These are phyloP conservation scores for Fusarium vanettenii DNA, from an alignment of 2,329 filamentous ascomycete genomes.

Conservation along the genomic window DNA sequence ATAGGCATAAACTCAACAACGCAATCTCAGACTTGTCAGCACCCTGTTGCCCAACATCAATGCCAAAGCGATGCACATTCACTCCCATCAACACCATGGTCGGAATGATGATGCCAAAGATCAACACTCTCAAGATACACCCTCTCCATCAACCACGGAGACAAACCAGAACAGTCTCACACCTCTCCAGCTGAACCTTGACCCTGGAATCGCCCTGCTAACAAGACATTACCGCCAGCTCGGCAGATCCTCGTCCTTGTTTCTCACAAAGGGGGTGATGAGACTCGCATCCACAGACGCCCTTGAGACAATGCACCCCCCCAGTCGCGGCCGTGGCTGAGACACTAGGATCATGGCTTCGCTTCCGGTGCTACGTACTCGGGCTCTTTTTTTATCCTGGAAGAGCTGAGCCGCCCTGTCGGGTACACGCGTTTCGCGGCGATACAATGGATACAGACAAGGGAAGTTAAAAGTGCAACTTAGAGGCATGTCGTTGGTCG, in stretches of 20 bases:
- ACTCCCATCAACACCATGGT: background rate
- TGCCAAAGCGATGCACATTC: background rate
- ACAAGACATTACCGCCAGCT: background rate
- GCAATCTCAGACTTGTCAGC: background rate
- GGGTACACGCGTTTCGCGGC: background rate
- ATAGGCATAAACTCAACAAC: background rate
- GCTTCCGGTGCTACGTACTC: background rate
- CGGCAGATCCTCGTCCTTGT: background rate
- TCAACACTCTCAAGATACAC: background rate
- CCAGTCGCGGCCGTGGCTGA: background rate
- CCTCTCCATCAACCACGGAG: background rate
- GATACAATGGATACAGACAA: background rate
- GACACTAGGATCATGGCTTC: background rate
- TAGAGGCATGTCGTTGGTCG: background rate
- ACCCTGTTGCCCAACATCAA: background rate
- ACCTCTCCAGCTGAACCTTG: background rate
- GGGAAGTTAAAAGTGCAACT: background rate
- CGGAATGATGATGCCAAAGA: background rate
- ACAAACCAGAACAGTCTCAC: background rate
- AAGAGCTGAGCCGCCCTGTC: conserved; percentile 1
- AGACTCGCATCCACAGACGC: background rate
- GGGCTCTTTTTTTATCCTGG: background rate
- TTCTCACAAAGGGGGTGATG: background rate
- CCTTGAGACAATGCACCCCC: background rate
- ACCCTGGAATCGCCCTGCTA: background rate